Conservation (phyloP, 352 stramenopile species). For the Phytophthora podocarpi region DNA sequence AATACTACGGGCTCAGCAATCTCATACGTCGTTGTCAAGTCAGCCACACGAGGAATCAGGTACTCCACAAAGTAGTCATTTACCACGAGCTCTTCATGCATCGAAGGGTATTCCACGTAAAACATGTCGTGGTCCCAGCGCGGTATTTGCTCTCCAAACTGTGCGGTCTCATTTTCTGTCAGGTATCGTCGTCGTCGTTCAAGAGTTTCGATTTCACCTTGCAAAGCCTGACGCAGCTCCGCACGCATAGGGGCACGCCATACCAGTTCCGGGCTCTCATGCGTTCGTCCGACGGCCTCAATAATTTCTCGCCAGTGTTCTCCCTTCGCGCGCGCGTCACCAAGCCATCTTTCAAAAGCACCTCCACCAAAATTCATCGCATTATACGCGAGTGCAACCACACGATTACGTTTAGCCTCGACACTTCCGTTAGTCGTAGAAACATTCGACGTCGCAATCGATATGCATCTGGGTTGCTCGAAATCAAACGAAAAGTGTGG, state of each 20-base stretch:
- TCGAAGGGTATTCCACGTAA: conserved; percentile 73
- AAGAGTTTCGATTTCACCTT: conserved; percentile 56
- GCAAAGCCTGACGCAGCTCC: conserved; percentile 63
- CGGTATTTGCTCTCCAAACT: conserved; percentile 32
- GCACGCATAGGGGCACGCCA: conserved; percentile 71
- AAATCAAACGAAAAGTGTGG: conserved; percentile 77
- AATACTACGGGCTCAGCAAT: conserved; percentile 74
- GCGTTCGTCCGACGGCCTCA: conserved; percentile 53
- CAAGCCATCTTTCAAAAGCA: conserved; percentile 68
- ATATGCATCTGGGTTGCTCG: conserved; percentile 38
- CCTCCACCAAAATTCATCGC: conserved; percentile 42
- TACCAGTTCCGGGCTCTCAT: conserved; percentile 75
- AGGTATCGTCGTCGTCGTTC: conserved; percentile 28
- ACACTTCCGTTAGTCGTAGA: conserved; percentile 33
- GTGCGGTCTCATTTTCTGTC: conserved; percentile 7
- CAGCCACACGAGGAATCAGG: conserved; percentile 69
- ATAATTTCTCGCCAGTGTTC: conserved; percentile 81
- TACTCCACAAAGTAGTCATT: conserved; percentile 84
- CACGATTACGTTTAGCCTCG: conserved; percentile 51
- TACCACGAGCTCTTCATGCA: conserved; percentile 76
- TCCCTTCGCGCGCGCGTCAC: conserved; percentile 66
- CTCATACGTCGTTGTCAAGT: conserved; percentile 71
- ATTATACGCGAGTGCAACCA: conserved; percentile 41
- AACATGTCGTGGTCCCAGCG: conserved; percentile 87
- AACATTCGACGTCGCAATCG: conserved; percentile 22